phyloP scores from a whole-genome alignment of 2,329 filamentous ascomycete species.

The Thelonectria discophora region DNA sequence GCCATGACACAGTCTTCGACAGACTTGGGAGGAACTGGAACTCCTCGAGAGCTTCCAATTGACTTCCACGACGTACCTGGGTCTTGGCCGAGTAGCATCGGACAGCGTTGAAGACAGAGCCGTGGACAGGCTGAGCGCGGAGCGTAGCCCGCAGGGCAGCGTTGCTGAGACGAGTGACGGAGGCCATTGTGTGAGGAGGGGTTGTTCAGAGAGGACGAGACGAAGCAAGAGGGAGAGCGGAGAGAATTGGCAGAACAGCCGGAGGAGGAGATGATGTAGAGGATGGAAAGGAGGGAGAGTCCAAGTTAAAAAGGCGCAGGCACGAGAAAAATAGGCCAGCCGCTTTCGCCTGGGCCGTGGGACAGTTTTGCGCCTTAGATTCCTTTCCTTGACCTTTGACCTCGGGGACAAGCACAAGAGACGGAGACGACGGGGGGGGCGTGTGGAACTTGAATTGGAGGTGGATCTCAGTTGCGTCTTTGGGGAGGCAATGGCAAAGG shows the following conservation, averaged over 20 bases:
- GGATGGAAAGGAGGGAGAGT: conserved; percentile 40
- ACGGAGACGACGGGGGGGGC: conserved; percentile 25
- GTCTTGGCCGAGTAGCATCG: conserved; percentile 95
- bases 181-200: conserved; percentile 71
- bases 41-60: conserved; percentile 7
- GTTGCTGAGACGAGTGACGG: conserved; percentile 82
- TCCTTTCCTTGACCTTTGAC: conserved; percentile 17
- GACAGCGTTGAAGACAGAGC: conserved; percentile 81
- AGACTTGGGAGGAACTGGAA: conserved; percentile 24
- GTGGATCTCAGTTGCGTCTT: conserved; percentile 7
- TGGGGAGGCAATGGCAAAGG: conserved; percentile 17
- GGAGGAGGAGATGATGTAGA: conserved; percentile 44
- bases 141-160: conserved; percentile 83
- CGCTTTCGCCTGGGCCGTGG: conserved; percentile 17
- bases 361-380: conserved; percentile 18
- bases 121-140: conserved; percentile 71
- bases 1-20: conserved; percentile 1
- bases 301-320: conserved; percentile 48
- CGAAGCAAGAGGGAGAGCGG: conserved; percentile 39
- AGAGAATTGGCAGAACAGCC: conserved; percentile 42
- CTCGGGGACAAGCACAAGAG: conserved; percentile 17
- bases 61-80: conserved; percentile 66
- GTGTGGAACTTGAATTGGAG: conserved; percentile 12
- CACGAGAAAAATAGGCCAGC: conserved; percentile 37
- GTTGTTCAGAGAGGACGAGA: conserved; percentile 41